Evolutionary conservation across 2,329 filamentous ascomycete genomes (phyloP).

Genomic region (Exophiala phaeomuriformis): DNA sequence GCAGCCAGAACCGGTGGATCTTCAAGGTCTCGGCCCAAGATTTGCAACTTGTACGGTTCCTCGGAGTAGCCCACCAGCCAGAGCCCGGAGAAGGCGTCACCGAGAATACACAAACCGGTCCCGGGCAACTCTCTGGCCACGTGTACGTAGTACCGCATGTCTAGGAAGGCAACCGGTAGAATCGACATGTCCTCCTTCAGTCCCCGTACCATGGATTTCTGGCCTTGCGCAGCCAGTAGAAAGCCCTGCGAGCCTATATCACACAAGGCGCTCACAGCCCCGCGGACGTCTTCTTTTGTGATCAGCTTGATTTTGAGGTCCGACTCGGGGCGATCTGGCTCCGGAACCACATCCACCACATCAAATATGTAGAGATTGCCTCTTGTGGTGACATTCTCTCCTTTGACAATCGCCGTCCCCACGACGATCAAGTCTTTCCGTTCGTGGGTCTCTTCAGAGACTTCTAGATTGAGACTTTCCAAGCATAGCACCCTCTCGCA

Average conservation of each 20-base stretch:
- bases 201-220: slow-evolving; percentile 94
- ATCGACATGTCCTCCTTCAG: slow-evolving; percentile 91
- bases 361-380: slow-evolving; percentile 87
- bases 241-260: slow-evolving; percentile 81
- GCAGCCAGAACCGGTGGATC: slow-evolving; percentile 70
- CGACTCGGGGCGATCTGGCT: slow-evolving; percentile 77
- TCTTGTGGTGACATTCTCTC: slow-evolving; percentile 80
- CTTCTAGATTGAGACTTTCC: slow-evolving; percentile 74
- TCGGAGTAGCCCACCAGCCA: slow-evolving; percentile 97
- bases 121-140: slow-evolving; percentile 74
- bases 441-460: slow-evolving; percentile 85
- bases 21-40: slow-evolving; percentile 80
- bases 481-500: slow-evolving; percentile 75
- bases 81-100: slow-evolving; percentile 84
- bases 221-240: slow-evolving; percentile 83
- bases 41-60: slow-evolving; percentile 89
- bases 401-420: slow-evolving; percentile 76
- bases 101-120: slow-evolving; percentile 78
- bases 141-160: slow-evolving; percentile 90
- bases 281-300: slow-evolving; percentile 83
- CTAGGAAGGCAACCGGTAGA: slow-evolving; percentile 91
- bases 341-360: slow-evolving; percentile 82
- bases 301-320: slow-evolving; percentile 78
- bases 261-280: slow-evolving; percentile 79
- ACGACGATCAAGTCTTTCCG: slow-evolving; percentile 74